Evolutionary conservation across 2,329 filamentous ascomycete species (phyloP).

Genomic region (Ilyonectria destructans): DNA sequence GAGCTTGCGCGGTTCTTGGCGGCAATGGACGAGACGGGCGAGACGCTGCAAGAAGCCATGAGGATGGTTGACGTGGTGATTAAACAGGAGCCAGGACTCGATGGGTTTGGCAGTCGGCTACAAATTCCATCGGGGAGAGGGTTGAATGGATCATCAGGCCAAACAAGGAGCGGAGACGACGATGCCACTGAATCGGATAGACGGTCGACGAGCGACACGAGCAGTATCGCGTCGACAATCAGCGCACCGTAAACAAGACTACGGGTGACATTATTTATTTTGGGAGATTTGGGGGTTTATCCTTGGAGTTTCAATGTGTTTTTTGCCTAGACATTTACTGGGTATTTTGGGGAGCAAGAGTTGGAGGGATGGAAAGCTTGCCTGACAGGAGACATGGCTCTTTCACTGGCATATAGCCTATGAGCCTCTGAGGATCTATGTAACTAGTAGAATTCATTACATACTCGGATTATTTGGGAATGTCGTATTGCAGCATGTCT

Average conservation of each 20-base stretch:
- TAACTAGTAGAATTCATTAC: conserved; percentile 13
- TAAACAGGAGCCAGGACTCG: conserved; percentile 50
- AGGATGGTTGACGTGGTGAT: conserved; percentile 68
- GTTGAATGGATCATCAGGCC: conserved; percentile 51
- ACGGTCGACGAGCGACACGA: conserved; percentile 57
- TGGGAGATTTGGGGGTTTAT: conserved; percentile 25
- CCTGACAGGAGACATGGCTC: conserved; percentile 8
- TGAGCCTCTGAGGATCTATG: neutral
- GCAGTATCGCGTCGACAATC: conserved; percentile 56
- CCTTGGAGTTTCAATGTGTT: conserved; percentile 26
- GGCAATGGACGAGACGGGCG: conserved; percentile 89
- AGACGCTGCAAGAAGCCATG: conserved; percentile 82
- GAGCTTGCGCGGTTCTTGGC: conserved; percentile 96
- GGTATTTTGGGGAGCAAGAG: conserved; percentile 25
- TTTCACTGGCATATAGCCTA: conserved; percentile 13
- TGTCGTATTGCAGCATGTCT: no score
- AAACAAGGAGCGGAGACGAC: conserved; percentile 52
- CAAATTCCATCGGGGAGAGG: conserved; percentile 52
- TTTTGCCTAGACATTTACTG: conserved; percentile 31
- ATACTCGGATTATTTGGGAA: neutral
- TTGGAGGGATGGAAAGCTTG: neutral
- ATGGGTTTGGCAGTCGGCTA: conserved; percentile 50
- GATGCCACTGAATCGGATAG: conserved; percentile 57
- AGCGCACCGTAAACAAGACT: conserved; percentile 44
- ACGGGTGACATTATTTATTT: neutral